Conservation (phyloP, 2,329 filamentous ascomycete genomes). For the Parastagonospora nodorum region DNA sequence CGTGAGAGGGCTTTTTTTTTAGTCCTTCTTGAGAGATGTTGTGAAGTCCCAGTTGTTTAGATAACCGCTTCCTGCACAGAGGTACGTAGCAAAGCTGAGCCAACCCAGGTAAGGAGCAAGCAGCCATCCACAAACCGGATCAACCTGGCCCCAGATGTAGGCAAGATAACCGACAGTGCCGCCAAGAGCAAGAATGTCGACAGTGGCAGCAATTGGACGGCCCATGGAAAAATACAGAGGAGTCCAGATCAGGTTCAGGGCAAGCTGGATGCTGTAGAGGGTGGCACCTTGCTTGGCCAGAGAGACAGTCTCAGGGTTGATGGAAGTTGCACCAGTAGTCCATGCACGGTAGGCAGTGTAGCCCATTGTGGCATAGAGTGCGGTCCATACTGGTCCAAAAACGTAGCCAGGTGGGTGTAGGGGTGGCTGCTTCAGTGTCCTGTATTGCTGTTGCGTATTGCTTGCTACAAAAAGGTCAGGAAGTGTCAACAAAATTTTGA, state of each 20-base stretch:
- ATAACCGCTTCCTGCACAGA: constrained; percentile 60
- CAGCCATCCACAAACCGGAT: constrained; percentile 72
- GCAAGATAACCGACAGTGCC: constrained; percentile 71
- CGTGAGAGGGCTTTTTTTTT: background rate
- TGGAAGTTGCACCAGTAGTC: constrained; percentile 64
- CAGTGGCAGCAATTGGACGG: constrained; percentile 73
- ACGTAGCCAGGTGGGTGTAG: constrained; percentile 61
- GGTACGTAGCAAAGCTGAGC: constrained; percentile 85
- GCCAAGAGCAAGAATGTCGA: constrained; percentile 76
- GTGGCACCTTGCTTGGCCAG: constrained; percentile 72
- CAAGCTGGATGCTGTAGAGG: constrained; percentile 85
- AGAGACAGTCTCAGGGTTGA: constrained; percentile 53
- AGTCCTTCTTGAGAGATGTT: constrained; percentile 30
- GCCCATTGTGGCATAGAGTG: constrained; percentile 74
- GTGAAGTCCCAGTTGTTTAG: constrained; percentile 49
- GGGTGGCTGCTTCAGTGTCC: constrained; percentile 69
- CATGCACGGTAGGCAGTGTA: constrained; percentile 84
- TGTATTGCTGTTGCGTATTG: constrained; percentile 63
- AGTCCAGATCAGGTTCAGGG: constrained; percentile 86
- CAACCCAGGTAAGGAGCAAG: constrained; percentile 84
- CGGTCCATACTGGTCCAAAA: constrained; percentile 64
- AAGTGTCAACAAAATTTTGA: background rate
- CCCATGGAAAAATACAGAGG: constrained; percentile 86
- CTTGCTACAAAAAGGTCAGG: constrained; percentile 14
- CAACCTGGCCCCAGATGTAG: constrained; percentile 76